phyloP scores from a whole-genome alignment of 345 rosid genomes.

The Anastatica hierochuntica region DNA sequence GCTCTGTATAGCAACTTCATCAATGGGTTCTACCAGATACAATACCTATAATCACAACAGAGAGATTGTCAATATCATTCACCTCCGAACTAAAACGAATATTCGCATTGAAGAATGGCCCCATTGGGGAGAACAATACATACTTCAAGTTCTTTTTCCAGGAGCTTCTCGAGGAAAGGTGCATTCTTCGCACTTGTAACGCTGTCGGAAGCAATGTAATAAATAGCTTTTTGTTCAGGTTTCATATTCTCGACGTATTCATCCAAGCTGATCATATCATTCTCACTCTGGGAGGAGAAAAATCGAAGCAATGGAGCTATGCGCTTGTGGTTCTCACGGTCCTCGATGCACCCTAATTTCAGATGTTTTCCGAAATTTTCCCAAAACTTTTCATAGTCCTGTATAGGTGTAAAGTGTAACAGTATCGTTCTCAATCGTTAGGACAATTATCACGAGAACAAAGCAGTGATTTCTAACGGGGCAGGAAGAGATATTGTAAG shows the following conservation, averaged over 20 bases:
- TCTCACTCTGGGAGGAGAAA: constrained; percentile 94
- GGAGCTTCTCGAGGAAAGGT: constrained; percentile 89
- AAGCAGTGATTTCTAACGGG: no score
- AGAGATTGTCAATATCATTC: neutral
- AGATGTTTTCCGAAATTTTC: constrained; percentile 78
- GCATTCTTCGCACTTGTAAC: constrained; percentile 79
- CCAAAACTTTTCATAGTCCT: constrained; percentile 98
- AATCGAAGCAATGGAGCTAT: constrained; percentile 87
- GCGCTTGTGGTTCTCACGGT: constrained; percentile 94
- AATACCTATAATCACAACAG: constrained; percentile 44
- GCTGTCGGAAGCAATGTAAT: constrained; percentile 83
- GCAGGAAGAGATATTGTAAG: no score
- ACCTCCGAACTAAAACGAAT: constrained; percentile 1
- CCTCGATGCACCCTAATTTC: no score
- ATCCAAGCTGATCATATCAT: constrained; percentile 89
- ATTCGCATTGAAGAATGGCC: neutral
- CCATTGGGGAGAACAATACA: no score
- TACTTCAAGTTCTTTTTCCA: constrained; percentile 84
- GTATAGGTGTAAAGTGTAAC: constrained; percentile 12
- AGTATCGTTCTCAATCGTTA: no score
- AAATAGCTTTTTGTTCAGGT: constrained; percentile 86
- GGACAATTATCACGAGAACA: neutral
- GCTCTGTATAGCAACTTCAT: constrained; percentile 87
- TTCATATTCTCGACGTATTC: constrained; percentile 98
- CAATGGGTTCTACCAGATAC: constrained; percentile 81